Evolutionary conservation across 257 asterid species (phyloP).

Genomic region (Ligustrum vulgare): DNA sequence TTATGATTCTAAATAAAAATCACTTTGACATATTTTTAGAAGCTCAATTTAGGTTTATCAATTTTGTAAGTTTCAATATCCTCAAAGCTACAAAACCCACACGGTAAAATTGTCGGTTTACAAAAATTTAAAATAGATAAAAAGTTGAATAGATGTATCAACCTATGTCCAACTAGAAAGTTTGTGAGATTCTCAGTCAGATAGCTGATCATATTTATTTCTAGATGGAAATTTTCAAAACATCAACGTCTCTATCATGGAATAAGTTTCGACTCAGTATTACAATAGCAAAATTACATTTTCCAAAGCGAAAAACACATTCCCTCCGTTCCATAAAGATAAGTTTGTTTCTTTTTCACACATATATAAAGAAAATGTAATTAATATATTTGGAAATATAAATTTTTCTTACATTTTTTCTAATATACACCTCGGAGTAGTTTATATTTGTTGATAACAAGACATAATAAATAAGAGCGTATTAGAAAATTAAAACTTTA

Average conservation of each 20-base stretch:
- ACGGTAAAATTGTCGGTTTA: no score
- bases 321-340: no score
- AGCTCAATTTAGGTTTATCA: slow-evolving; percentile 19
- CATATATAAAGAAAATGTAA: no score
- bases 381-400: no score
- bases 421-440: no score
- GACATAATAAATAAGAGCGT: no score
- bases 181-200: background rate
- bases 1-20: slow-evolving; percentile 2
- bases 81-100: slow-evolving; percentile 1
- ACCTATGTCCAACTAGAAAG: background rate
- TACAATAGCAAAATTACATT: background rate
- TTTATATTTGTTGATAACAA: no score
- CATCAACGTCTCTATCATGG: background rate
- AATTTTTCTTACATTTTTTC: no score
- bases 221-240: background rate
- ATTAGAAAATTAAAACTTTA: no score
- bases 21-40: background rate
- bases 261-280: background rate
- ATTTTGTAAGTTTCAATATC: background rate
- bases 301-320: background rate
- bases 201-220: background rate
- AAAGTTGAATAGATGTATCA: background rate
- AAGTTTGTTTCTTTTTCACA: no score
- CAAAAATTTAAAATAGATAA: background rate